phyloP scores from a whole-genome alignment of 352 stramenopile genomes.

The Phytophthora agathidicida region DNA sequence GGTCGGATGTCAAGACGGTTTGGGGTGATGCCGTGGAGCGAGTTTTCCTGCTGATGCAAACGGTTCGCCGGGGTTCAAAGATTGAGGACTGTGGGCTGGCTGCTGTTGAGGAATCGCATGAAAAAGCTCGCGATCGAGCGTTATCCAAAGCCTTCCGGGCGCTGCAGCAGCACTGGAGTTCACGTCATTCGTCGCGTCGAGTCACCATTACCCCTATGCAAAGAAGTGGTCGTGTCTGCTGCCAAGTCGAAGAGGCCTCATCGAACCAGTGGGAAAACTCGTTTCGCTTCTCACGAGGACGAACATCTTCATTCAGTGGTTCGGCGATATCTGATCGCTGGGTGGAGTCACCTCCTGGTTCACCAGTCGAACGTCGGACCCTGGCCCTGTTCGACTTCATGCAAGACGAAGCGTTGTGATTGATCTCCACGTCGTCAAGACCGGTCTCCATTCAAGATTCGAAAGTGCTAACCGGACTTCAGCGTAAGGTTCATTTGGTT shows the following conservation, averaged over 20 bases:
- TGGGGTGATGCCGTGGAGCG: slow-evolving; percentile 36
- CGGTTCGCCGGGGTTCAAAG: slow-evolving; percentile 2
- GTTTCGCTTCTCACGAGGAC: not conserved
- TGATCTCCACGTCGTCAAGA: too few species aligned
- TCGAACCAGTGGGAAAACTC: not conserved
- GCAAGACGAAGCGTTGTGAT: not conserved
- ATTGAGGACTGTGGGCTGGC: not conserved
- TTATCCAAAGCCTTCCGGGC: slow-evolving; percentile 30
- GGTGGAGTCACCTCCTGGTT: slow-evolving; percentile 8
- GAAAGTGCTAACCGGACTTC: too few species aligned
- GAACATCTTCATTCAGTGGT: not conserved
- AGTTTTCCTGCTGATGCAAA: slow-evolving; percentile 35
- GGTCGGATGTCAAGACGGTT: slow-evolving; percentile 23
- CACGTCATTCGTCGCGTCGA: slow-evolving; percentile 13
- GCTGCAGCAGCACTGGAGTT: slow-evolving; percentile 31
- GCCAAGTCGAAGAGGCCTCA: slow-evolving; percentile 23
- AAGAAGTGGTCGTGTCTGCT: slow-evolving; percentile 14
- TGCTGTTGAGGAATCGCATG: slow-evolving; percentile 1
- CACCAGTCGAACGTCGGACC: not conserved
- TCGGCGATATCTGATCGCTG: not conserved
- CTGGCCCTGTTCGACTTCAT: slow-evolving; percentile 13
- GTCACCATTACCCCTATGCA: slow-evolving; percentile 21
- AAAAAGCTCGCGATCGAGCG: slow-evolving; percentile 19
- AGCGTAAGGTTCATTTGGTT: too few species aligned
- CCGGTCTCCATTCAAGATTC: too few species aligned